Conservation (phyloP, 139 green algal species). For the Marvania coccoides region DNA sequence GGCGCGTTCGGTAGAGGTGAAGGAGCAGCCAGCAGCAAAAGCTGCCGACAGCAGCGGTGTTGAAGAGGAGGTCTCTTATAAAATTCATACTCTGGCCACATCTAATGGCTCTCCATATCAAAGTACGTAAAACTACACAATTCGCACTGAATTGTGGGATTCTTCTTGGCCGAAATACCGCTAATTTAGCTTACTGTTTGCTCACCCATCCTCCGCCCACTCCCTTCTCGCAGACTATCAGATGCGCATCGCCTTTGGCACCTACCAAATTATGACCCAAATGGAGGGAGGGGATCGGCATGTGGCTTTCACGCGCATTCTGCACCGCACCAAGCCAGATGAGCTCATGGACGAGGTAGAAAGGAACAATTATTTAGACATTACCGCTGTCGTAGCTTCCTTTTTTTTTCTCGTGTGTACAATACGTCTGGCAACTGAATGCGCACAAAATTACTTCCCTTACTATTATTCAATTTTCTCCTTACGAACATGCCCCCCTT, state of each 20-base stretch:
- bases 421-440: too few relatives aligned
- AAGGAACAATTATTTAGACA: too few relatives aligned
- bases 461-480: too few relatives aligned
- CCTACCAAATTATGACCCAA: constrained; percentile 57
- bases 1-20: too few relatives aligned
- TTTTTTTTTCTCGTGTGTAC: too few relatives aligned
- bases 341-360: constrained; percentile 54
- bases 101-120: constrained; percentile 76
- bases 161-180: neutral
- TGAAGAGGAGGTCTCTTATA: constrained; percentile 11
- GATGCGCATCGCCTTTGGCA: constrained; percentile 50
- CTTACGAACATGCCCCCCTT: too few relatives aligned
- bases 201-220: neutral
- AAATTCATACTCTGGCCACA: constrained; percentile 71
- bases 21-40: neutral
- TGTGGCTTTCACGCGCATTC: constrained; percentile 69
- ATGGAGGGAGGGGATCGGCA: constrained; percentile 68
- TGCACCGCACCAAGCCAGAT: constrained; percentile 64
- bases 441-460: too few relatives aligned
- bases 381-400: too few relatives aligned
- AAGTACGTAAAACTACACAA: constrained; percentile 24
- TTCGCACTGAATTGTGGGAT: neutral
- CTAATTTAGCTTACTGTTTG: too few relatives aligned
- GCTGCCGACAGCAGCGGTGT: neutral
- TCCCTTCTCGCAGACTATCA: constrained; percentile 16